Base-by-base conservation (phyloP, 345 rosid genomes). In the Ricinus communis region DNA sequence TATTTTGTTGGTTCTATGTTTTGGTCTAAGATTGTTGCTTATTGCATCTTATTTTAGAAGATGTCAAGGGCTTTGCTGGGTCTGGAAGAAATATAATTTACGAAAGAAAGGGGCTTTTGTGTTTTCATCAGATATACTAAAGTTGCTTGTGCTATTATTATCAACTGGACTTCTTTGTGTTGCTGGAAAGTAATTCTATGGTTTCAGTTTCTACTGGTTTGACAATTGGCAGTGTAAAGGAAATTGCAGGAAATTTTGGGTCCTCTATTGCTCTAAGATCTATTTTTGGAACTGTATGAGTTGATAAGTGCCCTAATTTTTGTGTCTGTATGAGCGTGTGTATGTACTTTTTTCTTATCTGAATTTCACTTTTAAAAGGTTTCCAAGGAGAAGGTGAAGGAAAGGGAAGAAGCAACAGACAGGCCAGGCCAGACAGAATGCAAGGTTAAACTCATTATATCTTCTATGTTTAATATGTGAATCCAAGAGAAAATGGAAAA, bases 401-500 rank as follows among this genome's bases (percentile, higher is more conserved):
- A 87, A 74, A 77, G 59, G 69, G 95, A 93, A 71, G 97, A 88
- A 50, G 70, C 71, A 21, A 61, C 49, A 45, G 96, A 95, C 74
- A 80, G 71, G 73, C 74, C 77, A 0, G 83, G 76, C 74, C 91
- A 74, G 86, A 75, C 86, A 72, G 97, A 93, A 76, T 96, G 99
- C 91, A 93, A 93, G 98, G 99, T 91, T 74, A 31, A 41, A 72
- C 64, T 72, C 49, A 9, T 58, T 59, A 30, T 24, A 33, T 69
- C 55, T 5, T 50, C 11, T 49, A 2, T 46, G 24, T 6, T 18
- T n/a, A 10, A 36, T 9, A 0, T 38, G 8, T 43, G 47, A 12
- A 43, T 12, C 12, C 47, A 43, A 43, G 8, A 43, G 2, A 36
- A 19, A 36, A n/a, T 19, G n/a, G 1, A 24, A 1, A 8, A 21